Conservation (phyloP, 2,329 filamentous ascomycete species). For the Trichoderma citrinoviride region DNA sequence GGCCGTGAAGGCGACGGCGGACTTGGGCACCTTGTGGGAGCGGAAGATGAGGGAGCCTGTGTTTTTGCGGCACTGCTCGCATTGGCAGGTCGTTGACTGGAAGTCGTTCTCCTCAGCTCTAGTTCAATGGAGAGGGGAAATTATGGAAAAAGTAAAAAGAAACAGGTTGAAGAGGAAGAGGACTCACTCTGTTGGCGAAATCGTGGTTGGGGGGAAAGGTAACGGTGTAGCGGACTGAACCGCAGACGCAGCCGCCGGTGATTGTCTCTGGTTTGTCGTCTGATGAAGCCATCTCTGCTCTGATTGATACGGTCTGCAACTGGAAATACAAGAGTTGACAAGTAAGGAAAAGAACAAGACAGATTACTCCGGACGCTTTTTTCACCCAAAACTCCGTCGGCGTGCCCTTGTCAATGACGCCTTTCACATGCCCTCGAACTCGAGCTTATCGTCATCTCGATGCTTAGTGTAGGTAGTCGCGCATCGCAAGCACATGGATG, state of each 20-base stretch:
- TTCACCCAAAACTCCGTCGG: background rate
- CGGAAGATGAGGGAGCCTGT: slow-evolving; percentile 47
- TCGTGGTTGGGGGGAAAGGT: slow-evolving; percentile 46
- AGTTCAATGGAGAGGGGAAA: too few relatives aligned
- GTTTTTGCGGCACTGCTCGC: slow-evolving; percentile 54
- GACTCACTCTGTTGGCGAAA: slow-evolving; percentile 38
- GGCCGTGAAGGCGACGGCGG: slow-evolving; percentile 37
- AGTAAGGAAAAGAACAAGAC: too few relatives aligned
- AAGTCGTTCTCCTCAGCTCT: too few relatives aligned
- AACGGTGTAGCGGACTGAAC: slow-evolving; percentile 47
- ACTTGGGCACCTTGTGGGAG: slow-evolving; percentile 39
- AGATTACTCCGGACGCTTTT: background rate
- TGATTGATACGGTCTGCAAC: background rate
- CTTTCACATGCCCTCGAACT: slow-evolving; percentile 4
- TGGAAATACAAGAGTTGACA: too few relatives aligned
- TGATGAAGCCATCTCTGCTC: slow-evolving; percentile 24
- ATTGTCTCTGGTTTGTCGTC: slow-evolving; percentile 37
- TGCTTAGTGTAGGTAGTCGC: background rate
- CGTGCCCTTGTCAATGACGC: slow-evolving; percentile 18
- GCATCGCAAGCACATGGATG: background rate
- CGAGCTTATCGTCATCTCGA: slow-evolving; percentile 9
- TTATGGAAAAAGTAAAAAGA: too few relatives aligned
- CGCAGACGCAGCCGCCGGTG: slow-evolving; percentile 53
- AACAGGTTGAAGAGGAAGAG: background rate
- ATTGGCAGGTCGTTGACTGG: slow-evolving; percentile 51